Evolutionary conservation across 2,329 filamentous ascomycete species (phyloP), one percentile per base, ranked within the genome.

Genomic region (Penicillium sclerotiorum): DNA sequence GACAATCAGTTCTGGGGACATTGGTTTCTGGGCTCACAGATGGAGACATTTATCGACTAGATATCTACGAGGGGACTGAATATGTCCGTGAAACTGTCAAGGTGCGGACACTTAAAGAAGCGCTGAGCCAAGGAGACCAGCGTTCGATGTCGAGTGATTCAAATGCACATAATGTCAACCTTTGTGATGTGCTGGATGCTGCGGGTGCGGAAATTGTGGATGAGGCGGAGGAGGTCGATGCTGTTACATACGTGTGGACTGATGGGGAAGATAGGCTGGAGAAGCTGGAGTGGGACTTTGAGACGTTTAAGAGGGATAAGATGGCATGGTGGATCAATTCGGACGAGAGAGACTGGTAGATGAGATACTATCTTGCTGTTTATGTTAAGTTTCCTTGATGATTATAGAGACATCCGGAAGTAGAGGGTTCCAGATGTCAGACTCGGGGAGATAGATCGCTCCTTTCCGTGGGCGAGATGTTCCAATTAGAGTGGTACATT

Each of bases 281-380:
- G 69, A 76, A 81, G 25, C 71, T 75, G 18, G 91, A 96, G 69
- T 97, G 93, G 93, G 89, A 95, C 68, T 94, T 91, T 73, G 84
- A 86, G 40, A 84, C 88, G 55, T 97, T 96, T 67, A 83, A 87
- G 53, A 77, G 79, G 61, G 86, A 94, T 54, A 95, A 91, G 75
- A 75, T 88, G 79, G 64, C 69, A 41, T 73, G 75, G 58, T 87
- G 84, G 84, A 75, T 79, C 51, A 79, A 75, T 11, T 69, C 63
- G 0, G 67, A 67, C 25, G 74, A 77, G 53, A 72, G 69, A 15
- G 75, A 79, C 49, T 75, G 74, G 55, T 67, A 60, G 33, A 35
- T 22, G 21, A n/a, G 20, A 15, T 42, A 21, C 18, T 23, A 43
- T 36, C 25, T 13, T 28, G 9, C 9, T 28, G 25, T 28, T 9